phyloP scores from a whole-genome alignment of 2,329 filamentous ascomycete species.

The Aspergillus calidoustus region DNA sequence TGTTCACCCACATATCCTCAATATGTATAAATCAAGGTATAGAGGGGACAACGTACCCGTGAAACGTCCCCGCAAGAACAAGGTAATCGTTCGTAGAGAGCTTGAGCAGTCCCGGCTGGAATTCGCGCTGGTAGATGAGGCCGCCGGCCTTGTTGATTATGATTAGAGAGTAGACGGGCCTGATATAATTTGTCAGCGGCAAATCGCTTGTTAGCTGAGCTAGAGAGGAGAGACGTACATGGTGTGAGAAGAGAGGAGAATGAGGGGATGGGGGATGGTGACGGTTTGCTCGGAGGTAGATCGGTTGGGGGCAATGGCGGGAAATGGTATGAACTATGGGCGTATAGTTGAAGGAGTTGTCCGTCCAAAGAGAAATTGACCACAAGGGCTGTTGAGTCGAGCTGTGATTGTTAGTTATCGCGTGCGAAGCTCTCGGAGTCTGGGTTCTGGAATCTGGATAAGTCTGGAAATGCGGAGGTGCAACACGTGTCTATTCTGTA shows the following conservation, averaged over 20 bases:
- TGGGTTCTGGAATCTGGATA: neutral
- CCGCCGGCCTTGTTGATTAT: slow-evolving; percentile 99
- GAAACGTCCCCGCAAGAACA: slow-evolving; percentile 94
- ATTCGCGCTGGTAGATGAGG: slow-evolving; percentile 93
- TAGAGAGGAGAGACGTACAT: neutral
- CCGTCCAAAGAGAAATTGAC: neutral
- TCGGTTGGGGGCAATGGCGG: neutral
- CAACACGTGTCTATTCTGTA: slow-evolving; percentile 7
- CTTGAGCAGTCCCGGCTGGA: slow-evolving; percentile 83
- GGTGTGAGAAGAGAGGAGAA: neutral
- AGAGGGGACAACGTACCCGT: slow-evolving; percentile 65
- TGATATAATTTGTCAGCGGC: slow-evolving; percentile 42
- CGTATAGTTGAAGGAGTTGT: neutral
- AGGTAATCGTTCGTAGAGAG: slow-evolving; percentile 96
- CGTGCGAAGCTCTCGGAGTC: neutral
- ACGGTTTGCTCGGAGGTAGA: neutral
- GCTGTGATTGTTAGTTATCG: neutral
- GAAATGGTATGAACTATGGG: neutral
- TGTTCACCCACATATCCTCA: neutral
- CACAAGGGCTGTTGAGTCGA: neutral
- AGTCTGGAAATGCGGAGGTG: slow-evolving; percentile 14
- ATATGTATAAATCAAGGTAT: neutral
- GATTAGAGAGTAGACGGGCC: slow-evolving; percentile 93
- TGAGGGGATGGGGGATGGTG: neutral
- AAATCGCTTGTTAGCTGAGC: neutral